These are phyloP conservation scores for Gaultheria prostrata DNA, from an alignment of 148 eudicot genomes.

Conservation along the genomic window DNA sequence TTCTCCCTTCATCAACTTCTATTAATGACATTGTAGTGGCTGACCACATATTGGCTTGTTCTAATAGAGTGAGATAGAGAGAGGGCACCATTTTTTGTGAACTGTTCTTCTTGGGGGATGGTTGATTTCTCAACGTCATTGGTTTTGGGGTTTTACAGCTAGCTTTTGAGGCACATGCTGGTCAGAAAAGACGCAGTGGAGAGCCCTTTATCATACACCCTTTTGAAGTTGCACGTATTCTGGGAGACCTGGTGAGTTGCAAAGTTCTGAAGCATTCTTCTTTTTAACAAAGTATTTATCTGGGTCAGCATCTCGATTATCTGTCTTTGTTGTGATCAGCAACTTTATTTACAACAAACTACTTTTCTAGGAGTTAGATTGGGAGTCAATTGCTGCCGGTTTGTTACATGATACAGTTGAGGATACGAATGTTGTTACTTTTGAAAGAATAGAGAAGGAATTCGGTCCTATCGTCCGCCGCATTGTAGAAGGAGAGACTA, in stretches of 20 bases:
- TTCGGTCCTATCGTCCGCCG: constrained; percentile 87
- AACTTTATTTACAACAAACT: constrained; percentile 15
- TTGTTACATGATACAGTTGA: constrained; percentile 97
- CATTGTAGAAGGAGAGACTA: constrained; percentile 99
- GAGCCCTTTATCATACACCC: constrained; percentile 98
- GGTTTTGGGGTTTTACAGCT: constrained; percentile 48
- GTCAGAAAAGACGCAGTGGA: constrained; percentile 97
- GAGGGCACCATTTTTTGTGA: background rate
- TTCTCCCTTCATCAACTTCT: background rate
- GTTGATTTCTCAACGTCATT: background rate
- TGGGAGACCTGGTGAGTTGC: constrained; percentile 90
- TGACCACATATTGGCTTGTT: constrained; percentile 10
- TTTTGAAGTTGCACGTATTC: constrained; percentile 95
- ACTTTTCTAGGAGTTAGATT: constrained; percentile 81
- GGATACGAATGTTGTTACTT: constrained; percentile 88
- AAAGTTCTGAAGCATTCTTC: constrained; percentile 17
- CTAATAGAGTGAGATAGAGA: background rate
- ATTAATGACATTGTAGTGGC: background rate
- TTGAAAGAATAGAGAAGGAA: constrained; percentile 77
- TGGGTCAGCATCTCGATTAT: background rate
- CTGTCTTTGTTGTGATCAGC: constrained; percentile 13
- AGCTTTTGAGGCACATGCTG: constrained; percentile 96
- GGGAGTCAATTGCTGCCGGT: constrained; percentile 99
- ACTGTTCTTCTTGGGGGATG: background rate
- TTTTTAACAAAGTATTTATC: background rate